phyloP scores from a whole-genome alignment of 495 filamentous ascomycete species.

The Chlorociboria aeruginascens region DNA sequence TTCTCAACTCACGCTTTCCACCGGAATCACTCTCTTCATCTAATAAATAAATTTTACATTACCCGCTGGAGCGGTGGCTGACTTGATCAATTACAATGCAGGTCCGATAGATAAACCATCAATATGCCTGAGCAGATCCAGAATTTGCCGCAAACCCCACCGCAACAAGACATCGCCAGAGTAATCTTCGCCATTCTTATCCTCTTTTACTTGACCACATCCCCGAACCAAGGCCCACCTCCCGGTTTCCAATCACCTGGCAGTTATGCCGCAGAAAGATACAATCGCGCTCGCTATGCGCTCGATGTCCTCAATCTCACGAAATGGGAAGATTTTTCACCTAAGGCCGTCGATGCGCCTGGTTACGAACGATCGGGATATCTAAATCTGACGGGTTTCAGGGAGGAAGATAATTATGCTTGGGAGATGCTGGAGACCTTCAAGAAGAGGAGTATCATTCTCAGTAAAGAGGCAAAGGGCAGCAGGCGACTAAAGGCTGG shows the following conservation, averaged over 20 bases:
- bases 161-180: conserved; percentile 16
- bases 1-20: too few species aligned
- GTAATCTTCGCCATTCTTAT: conserved; percentile 23
- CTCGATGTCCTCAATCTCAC: conserved; percentile 59
- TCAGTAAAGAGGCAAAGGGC: conserved; percentile 19
- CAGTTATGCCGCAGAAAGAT: conserved; percentile 25
- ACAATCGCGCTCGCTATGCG: conserved; percentile 39
- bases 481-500: neutral
- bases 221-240: conserved; percentile 20
- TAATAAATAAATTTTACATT: too few species aligned
- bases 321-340: conserved; percentile 61
- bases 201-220: conserved; percentile 25
- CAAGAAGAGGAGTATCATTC: conserved; percentile 39
- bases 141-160: conserved; percentile 10
- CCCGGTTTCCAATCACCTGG: conserved; percentile 27
- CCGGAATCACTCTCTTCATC: too few species aligned
- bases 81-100: too few species aligned
- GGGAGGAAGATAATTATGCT: conserved; percentile 57
- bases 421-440: conserved; percentile 54
- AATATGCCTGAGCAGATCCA: neutral
- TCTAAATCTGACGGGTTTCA: conserved; percentile 68
- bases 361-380: conserved; percentile 35
- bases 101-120: too few species aligned
- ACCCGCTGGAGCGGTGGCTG: too few species aligned
- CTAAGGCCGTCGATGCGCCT: conserved; percentile 22